phyloP scores from a whole-genome alignment of 2,329 filamentous ascomycete species.

The Penicillium carneum region DNA sequence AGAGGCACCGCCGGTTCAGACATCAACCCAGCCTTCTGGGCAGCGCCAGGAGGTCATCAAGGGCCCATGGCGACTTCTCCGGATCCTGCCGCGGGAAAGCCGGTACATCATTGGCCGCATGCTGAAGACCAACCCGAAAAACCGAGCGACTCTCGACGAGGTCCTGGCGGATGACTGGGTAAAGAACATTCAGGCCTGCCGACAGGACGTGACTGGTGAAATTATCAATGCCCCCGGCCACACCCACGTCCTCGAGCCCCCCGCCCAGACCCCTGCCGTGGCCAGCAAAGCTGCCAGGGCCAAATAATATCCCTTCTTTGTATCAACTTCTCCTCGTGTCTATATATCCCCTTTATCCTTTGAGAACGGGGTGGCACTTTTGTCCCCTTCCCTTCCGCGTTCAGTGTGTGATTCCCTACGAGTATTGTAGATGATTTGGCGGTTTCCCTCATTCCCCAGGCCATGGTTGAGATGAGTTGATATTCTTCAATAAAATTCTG shows the following conservation, averaged over 20 bases:
- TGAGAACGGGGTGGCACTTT: constrained; percentile 9
- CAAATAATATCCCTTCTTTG: constrained; percentile 38
- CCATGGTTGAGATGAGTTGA: constrained; percentile 4
- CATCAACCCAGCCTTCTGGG: constrained; percentile 36
- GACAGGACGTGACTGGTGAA: constrained; percentile 75
- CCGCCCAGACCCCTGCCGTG: constrained; percentile 46
- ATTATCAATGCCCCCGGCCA: constrained; percentile 79
- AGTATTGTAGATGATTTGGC: constrained; percentile 20
- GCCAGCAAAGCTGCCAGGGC: constrained; percentile 45
- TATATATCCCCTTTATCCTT: constrained; percentile 27
- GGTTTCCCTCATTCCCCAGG: neutral
- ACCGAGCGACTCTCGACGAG: constrained; percentile 83
- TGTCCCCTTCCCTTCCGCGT: constrained; percentile 11
- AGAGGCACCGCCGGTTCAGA: constrained; percentile 47
- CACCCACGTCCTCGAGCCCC: constrained; percentile 81
- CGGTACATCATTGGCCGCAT: constrained; percentile 89
- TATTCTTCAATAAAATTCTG: constrained; percentile 13
- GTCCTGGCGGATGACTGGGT: constrained; percentile 91
- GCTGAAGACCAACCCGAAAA: constrained; percentile 85
- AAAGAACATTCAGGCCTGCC: constrained; percentile 81
- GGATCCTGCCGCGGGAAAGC: constrained; percentile 86
- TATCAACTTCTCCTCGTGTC: constrained; percentile 31
- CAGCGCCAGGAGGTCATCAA: constrained; percentile 77
- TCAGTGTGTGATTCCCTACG: constrained; percentile 17
- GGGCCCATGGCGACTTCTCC: constrained; percentile 87